Evolutionary conservation across 768 basidiomycete species (phyloP).

Genomic region (Hysterangium stoloniferum): DNA sequence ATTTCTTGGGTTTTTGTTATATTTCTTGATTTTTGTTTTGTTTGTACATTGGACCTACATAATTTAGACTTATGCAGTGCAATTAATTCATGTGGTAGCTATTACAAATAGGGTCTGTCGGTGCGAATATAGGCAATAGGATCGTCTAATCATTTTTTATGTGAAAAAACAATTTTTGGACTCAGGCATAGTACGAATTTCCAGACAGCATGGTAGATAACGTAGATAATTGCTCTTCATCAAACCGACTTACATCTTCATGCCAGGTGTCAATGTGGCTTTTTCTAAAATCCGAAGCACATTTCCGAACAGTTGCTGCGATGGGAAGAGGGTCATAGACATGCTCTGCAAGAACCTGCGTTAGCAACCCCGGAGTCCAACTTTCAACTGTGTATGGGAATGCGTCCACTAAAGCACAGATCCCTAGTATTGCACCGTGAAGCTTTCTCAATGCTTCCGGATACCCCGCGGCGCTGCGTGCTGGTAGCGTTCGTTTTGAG

Average conservation of each 20-base stretch:
- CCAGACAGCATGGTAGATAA: conserved; percentile 81
- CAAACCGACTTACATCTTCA: conserved; percentile 79
- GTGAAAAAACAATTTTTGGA: too few species aligned
- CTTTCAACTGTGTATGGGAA: conserved; percentile 94
- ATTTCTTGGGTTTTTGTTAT: too few species aligned
- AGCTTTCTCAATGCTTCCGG: conserved; percentile 65
- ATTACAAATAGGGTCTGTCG: too few species aligned
- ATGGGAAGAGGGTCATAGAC: conserved; percentile 87
- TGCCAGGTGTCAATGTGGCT: conserved; percentile 83
- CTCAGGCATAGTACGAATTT: conserved; percentile 62
- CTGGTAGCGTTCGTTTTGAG: conserved; percentile 33
- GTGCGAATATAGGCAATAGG: too few species aligned
- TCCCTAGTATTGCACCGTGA: conserved; percentile 90
- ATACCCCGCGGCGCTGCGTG: conserved; percentile 31
- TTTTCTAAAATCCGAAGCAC: conserved; percentile 72
- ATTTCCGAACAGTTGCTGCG: conserved; percentile 74
- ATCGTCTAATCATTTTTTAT: too few species aligned
- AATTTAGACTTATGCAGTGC: too few species aligned
- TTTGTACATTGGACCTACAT: too few species aligned
- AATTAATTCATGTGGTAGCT: too few species aligned
- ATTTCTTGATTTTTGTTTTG: too few species aligned
- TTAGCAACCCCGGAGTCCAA: conserved; percentile 85
- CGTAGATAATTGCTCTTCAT: conserved; percentile 75
- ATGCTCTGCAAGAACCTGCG: conserved; percentile 71
- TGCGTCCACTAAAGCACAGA: conserved; percentile 87